phyloP scores from a whole-genome alignment of 306 rosid genomes.

The Quercus agrifolia region DNA sequence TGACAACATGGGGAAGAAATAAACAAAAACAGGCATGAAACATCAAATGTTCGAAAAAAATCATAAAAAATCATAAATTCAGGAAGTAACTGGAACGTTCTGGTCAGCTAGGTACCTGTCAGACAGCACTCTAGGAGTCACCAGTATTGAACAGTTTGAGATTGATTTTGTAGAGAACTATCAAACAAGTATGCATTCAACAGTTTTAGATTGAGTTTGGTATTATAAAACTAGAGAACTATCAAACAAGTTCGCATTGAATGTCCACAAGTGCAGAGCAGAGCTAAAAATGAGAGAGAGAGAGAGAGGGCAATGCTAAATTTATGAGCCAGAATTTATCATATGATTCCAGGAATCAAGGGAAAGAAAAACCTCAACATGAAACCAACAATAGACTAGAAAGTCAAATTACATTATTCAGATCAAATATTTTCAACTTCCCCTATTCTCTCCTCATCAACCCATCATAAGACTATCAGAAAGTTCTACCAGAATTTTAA shows the following conservation, averaged over 20 bases:
- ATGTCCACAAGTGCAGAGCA: not conserved
- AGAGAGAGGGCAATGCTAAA: not conserved
- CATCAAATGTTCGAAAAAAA: too few relatives aligned
- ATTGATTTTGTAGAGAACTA: not conserved
- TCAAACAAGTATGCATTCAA: not conserved
- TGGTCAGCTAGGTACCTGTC: too few relatives aligned
- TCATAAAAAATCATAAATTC: too few relatives aligned
- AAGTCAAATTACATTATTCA: conserved; percentile 20
- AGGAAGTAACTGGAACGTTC: too few relatives aligned
- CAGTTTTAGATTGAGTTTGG: not conserved
- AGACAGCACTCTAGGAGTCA: too few relatives aligned
- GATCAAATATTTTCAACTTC: too few relatives aligned
- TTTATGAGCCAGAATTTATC: conserved; percentile 16
- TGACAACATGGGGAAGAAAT: too few relatives aligned
- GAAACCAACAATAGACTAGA: conserved; percentile 3
- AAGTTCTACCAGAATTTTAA: conserved; percentile 20
- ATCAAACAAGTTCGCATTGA: not conserved
- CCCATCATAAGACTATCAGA: conserved; percentile 1
- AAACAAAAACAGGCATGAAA: too few relatives aligned
- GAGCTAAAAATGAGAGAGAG: not conserved
- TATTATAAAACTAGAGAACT: not conserved
- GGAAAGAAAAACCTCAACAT: conserved; percentile 21
- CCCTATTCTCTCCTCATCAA: conserved; percentile 10
- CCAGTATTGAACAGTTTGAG: too few relatives aligned
- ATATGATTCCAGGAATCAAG: not conserved